These are phyloP conservation scores for Talaromyces ruber DNA, from an alignment of 495 filamentous ascomycete species.

Conservation along the genomic window DNA sequence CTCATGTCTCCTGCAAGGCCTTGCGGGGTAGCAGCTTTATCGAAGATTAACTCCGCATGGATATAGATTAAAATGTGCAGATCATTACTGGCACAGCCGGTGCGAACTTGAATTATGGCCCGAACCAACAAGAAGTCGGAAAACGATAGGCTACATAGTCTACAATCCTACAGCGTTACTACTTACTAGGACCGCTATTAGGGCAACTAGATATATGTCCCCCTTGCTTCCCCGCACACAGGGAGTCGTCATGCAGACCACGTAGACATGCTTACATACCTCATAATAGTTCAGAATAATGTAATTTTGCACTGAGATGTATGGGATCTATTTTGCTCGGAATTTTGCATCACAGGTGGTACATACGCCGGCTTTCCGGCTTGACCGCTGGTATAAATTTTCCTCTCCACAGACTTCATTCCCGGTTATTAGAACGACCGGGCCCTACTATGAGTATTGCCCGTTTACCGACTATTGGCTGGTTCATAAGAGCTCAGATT, in stretches of 20 bases:
- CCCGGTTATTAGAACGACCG: background rate
- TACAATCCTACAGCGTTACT: background rate
- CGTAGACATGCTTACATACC: background rate
- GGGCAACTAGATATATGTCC: background rate
- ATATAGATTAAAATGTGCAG: background rate
- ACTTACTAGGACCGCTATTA: background rate
- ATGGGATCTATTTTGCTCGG: background rate
- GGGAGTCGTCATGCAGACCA: background rate
- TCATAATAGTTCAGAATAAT: background rate
- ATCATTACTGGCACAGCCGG: background rate
- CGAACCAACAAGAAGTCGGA: background rate
- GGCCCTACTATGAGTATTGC: background rate
- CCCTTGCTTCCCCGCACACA: background rate
- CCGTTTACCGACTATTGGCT: background rate
- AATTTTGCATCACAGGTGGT: background rate
- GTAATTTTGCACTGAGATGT: background rate
- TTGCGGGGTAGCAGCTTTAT: background rate
- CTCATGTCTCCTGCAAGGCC: background rate
- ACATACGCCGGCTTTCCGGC: background rate
- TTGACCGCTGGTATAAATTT: background rate
- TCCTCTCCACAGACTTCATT: background rate
- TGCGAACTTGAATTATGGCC: background rate
- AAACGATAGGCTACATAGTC: background rate
- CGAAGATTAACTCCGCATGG: background rate
- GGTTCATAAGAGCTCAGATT: background rate